Conservation (phyloP, 768 basidiomycete species). For the Boletales sp. region DNA sequence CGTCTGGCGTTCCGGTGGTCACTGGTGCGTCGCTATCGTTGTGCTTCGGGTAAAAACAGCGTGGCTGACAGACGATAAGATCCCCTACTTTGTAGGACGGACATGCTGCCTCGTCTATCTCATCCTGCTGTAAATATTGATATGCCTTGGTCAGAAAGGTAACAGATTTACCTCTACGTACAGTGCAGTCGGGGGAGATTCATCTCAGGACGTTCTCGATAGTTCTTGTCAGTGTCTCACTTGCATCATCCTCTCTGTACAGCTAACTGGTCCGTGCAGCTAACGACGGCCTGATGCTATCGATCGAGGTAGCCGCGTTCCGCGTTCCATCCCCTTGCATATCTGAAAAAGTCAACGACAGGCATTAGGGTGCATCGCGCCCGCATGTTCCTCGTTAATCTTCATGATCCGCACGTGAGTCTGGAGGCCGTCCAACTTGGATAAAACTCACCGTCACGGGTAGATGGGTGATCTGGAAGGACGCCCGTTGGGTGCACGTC, state of each 20-base stretch:
- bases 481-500: constrained; percentile 4
- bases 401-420: constrained; percentile 25
- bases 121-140: constrained; percentile 8
- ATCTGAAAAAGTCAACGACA: neutral
- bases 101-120: constrained; percentile 1
- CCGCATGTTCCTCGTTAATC: constrained; percentile 21
- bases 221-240: constrained; percentile 16
- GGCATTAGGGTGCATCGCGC: neutral
- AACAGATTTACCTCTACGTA: neutral
- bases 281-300: neutral
- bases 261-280: constrained; percentile 9
- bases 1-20: too few species aligned
- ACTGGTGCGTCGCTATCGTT: too few species aligned
- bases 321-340: too few species aligned
- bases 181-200: constrained; percentile 1
- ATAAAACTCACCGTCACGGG: too few species aligned
- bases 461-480: constrained; percentile 23
- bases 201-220: neutral
- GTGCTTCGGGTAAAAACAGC: too few species aligned
- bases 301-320: constrained; percentile 1
- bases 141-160: neutral
- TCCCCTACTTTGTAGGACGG: too few species aligned
- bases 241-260: neutral
- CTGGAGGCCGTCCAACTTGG: neutral
- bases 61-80: too few species aligned